phyloP scores from a whole-genome alignment of 2,329 filamentous ascomycete species.

The Cladophialophora psammophila region DNA sequence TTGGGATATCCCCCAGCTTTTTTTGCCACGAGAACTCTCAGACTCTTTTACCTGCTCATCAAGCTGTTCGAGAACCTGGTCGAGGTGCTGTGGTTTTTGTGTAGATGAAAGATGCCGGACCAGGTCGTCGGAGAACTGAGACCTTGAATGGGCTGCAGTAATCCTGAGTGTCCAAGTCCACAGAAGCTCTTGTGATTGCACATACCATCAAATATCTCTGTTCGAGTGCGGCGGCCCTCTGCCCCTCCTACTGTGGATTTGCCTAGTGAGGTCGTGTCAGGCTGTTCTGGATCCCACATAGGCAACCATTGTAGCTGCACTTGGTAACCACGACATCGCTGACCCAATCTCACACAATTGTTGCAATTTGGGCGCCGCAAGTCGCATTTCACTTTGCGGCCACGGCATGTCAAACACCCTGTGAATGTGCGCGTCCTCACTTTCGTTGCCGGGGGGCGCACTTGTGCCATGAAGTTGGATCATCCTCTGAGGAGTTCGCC shows the following conservation, averaged over 20 bases:
- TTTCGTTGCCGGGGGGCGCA: background rate
- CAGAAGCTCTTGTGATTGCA: background rate
- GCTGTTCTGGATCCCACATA: constrained; percentile 11
- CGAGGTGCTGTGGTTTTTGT: constrained; percentile 7
- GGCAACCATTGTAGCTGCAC: constrained; percentile 22
- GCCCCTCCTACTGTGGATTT: background rate
- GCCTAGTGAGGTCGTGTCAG: constrained; percentile 6
- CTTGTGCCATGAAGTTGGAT: background rate
- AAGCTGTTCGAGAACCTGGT: constrained; percentile 13
- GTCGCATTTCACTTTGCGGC: constrained; percentile 23
- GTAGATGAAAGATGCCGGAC: constrained; percentile 11
- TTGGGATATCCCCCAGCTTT: constrained; percentile 8
- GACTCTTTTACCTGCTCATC: constrained; percentile 8
- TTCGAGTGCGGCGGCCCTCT: constrained; percentile 17
- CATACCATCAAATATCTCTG: constrained; percentile 23
- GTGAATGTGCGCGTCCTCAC: constrained; percentile 22
- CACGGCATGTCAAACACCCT: constrained; percentile 14
- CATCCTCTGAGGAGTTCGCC: constrained; percentile 3
- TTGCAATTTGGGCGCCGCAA: constrained; percentile 10
- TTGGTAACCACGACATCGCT: constrained; percentile 17
- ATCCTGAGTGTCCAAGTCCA: constrained; percentile 2
- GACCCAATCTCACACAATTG: constrained; percentile 12
- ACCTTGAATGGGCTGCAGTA: constrained; percentile 7
- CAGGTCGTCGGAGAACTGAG: constrained; percentile 16
- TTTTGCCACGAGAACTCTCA: background rate